These are phyloP conservation scores for Talaromyces verruculosus DNA, from an alignment of 2,329 filamentous ascomycete species.

Conservation along the genomic window DNA sequence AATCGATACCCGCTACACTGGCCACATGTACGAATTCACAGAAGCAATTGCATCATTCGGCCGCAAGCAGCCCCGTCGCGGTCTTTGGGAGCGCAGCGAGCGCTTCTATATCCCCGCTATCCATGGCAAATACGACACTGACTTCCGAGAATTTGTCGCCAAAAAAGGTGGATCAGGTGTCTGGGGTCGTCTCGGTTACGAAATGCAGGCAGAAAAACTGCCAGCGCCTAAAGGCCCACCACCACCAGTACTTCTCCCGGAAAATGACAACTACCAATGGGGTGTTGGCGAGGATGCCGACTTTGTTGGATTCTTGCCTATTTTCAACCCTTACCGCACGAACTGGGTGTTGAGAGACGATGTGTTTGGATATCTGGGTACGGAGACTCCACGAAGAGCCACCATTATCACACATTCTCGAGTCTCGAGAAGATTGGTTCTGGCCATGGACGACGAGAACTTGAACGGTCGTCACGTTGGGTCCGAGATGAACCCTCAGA, in stretches of 20 bases:
- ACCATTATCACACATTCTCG: conserved; percentile 73
- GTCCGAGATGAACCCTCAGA: conserved; percentile 76
- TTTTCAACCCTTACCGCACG: conserved; percentile 85
- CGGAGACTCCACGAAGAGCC: conserved; percentile 66
- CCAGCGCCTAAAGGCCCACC: conserved; percentile 60
- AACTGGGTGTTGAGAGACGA: conserved; percentile 71
- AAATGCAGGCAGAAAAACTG: conserved; percentile 43
- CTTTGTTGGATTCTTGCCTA: conserved; percentile 83
- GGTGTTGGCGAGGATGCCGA: conserved; percentile 86
- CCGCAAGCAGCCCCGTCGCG: conserved; percentile 56
- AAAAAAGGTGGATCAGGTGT: conserved; percentile 53
- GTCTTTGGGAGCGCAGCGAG: conserved; percentile 59
- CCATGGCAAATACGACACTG: conserved; percentile 50
- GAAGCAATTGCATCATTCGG: conserved; percentile 61
- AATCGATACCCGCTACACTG: conserved; percentile 65
- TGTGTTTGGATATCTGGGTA: conserved; percentile 33
- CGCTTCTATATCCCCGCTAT: conserved; percentile 56
- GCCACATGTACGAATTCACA: conserved; percentile 69
- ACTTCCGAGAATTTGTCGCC: conserved; percentile 16
- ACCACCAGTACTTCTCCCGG: conserved; percentile 59
- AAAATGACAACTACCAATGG: conserved; percentile 70
- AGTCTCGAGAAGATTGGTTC: conserved; percentile 64
- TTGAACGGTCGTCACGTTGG: conserved; percentile 71
- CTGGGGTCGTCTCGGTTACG: conserved; percentile 65
- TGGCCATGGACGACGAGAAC: conserved; percentile 74